phyloP scores from a whole-genome alignment of 768 basidiomycete species.

The Mycena albidolilacea region DNA sequence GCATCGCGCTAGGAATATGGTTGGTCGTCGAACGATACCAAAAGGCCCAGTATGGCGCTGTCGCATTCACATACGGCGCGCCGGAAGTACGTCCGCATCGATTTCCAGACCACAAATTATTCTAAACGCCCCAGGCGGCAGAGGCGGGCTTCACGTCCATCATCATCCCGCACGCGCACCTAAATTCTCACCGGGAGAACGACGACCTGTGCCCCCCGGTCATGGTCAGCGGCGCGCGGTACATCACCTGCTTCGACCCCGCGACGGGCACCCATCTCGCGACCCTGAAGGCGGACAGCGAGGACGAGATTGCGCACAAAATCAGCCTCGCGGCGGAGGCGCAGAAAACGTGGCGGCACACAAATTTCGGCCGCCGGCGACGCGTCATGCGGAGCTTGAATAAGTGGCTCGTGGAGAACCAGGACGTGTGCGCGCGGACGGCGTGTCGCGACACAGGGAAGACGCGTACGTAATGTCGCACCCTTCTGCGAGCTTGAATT shows the following conservation, averaged over 20 bases:
- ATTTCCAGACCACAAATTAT: slow-evolving; percentile 9
- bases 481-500: neutral
- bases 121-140: slow-evolving; percentile 59
- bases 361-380: slow-evolving; percentile 83
- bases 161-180: slow-evolving; percentile 68
- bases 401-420: slow-evolving; percentile 94
- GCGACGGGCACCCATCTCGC: slow-evolving; percentile 87
- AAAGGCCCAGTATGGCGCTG: slow-evolving; percentile 79
- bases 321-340: slow-evolving; percentile 76
- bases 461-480: slow-evolving; percentile 72
- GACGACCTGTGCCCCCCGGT: slow-evolving; percentile 67
- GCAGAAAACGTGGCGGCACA: slow-evolving; percentile 80
- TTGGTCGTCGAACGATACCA: slow-evolving; percentile 83
- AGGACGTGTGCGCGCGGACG: slow-evolving; percentile 87
- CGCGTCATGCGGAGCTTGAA: slow-evolving; percentile 89
- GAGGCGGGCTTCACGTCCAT: slow-evolving; percentile 71
- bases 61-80: slow-evolving; percentile 71
- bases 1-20: slow-evolving; percentile 86
- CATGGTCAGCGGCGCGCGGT: slow-evolving; percentile 65
- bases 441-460: slow-evolving; percentile 97
- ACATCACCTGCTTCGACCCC: slow-evolving; percentile 94
- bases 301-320: slow-evolving; percentile 79
- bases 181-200: slow-evolving; percentile 76
- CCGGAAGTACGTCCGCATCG: slow-evolving; percentile 67
- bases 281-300: slow-evolving; percentile 83